Evolutionary conservation across 257 asterid genomes (phyloP), one percentile per base, ranked within the genome.

Genomic region (Ilex asprella): DNA sequence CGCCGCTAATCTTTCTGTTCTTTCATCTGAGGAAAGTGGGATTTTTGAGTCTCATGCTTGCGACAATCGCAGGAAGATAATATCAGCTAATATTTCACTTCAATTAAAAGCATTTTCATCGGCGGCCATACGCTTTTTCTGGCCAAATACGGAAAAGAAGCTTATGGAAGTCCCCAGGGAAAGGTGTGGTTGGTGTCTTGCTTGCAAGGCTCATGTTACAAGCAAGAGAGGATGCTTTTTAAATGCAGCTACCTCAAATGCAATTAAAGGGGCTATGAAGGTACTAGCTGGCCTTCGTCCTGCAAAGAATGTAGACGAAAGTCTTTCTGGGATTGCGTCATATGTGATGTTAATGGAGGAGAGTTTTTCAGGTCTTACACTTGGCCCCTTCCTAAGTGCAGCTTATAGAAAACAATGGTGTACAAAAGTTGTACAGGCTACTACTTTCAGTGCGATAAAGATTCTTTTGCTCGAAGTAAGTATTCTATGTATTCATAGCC

Each of bases 181-280:
- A 81, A 82, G 96, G 75, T 90, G 97, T 69, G 75, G 95, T 73
- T 90, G 96, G 97, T 90, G 96, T 75, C 70, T 85, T 80, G 68
- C 80, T 60, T 90, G 97, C 73, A 83, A 80, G 76, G 85, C 93
- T 67, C 49, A 72, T 60, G 86, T 79, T 30, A 47, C 75, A 46
- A 90, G 95, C 84, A 90, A 73, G 78, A 82, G 74, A 80, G 95
- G 79, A 10, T 90, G 96, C 75, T 75, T 90, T 77, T 72, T 90
- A 72, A 90, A 90, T 76, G 93, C 86, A 61, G 95, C 96, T 72
- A 93, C 91, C 59, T 74, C 86, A 73, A 81, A 75, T 83, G 90
- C 89, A 65, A 80, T 64, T 73, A 87, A 79, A 80, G 81, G 91
- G 78, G 68, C 86, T 44, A 68, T 67, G 69, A 90, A 87, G 76